These are phyloP conservation scores for Zostera marina DNA, from an alignment of 116 monocot genomes.

Conservation along the genomic window DNA sequence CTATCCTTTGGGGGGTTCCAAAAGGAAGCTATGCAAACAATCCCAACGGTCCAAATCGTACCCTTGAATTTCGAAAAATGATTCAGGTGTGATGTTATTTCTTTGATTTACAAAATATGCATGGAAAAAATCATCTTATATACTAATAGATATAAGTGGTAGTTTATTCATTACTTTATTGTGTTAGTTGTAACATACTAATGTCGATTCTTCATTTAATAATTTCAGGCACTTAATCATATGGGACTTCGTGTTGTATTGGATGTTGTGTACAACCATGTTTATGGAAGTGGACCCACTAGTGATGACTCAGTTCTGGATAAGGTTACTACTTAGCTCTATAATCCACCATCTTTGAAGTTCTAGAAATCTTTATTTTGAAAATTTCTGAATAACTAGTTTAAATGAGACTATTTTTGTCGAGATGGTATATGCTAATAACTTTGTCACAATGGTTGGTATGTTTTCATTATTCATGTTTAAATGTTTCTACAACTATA, in stretches of 20 bases:
- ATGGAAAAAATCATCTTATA: not conserved
- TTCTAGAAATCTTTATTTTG: too few species aligned
- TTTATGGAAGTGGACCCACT: constrained; percentile 51
- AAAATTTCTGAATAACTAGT: too few species aligned
- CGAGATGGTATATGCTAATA: not conserved
- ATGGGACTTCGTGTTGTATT: constrained; percentile 77
- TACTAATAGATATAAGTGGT: not conserved
- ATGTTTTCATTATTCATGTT: not conserved
- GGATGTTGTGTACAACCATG: constrained; percentile 93
- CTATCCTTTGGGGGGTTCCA: constrained; percentile 80
- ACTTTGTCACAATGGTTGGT: not conserved
- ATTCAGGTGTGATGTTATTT: constrained; percentile 37
- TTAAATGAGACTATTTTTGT: too few species aligned
- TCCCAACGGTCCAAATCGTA: constrained; percentile 51
- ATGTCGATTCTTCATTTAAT: constrained; percentile 2
- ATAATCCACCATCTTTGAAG: not conserved
- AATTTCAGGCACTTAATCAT: constrained; percentile 54
- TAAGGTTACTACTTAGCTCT: constrained; percentile 28
- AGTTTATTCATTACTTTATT: not conserved
- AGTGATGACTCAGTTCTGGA: constrained; percentile 62
- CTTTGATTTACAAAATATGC: not conserved
- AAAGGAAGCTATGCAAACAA: constrained; percentile 82
- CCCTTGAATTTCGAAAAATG: constrained; percentile 76
- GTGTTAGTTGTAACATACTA: not conserved
- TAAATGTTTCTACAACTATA: not conserved